Base-by-base conservation (phyloP, 768 basidiomycete genomes). In the Tulasnella sp. region DNA sequence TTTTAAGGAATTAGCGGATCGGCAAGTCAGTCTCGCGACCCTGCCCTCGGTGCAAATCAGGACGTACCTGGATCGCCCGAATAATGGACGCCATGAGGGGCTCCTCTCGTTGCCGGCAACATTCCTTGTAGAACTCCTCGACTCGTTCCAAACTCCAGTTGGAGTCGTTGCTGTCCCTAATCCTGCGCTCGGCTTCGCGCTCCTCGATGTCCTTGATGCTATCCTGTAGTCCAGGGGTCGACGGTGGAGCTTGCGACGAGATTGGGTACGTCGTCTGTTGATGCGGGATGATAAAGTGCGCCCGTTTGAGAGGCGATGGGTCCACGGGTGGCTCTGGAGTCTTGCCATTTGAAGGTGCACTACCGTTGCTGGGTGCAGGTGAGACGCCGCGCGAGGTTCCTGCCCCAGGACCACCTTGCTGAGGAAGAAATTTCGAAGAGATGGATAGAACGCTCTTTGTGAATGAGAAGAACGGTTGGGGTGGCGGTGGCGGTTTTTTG, bases 181-280 rank as follows among this genome's bases (percentile, higher is more conserved):
- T 85, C 78, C 94, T 85, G 57, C 93, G 85, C 85, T 92, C 91
- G 3, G 86, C 84, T 84, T 95, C 94, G 73, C 88, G 86, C 76
- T 91, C 91, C 84, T 94, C 92, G 55, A 92, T 91, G n/a, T 89
- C 88, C 77, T 88, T 86, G 84, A 93, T 93, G 86, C 96, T 94
- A 79, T 94, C 93, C 84, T 90, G 91, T 74, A 95, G 86, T 2
- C 88, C 88, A 0, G 91, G 91, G 3, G 90, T 93, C 71, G 90
- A 93, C 1, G 96, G 96, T 9, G 97, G 93, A 74, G 92, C 92
- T 20, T 91, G 81, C 1, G 91, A 90, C 37, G 92, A 93, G 83
- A 98, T 96, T 0, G 96, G 95, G 83, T 99, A 98, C 42, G 96
- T 90, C 32, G 93, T 93, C 42, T 90, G 91, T 81, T 98, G 89